phyloP scores from a whole-genome alignment of 208 protist species.

The Entamoeba histolytica region DNA sequence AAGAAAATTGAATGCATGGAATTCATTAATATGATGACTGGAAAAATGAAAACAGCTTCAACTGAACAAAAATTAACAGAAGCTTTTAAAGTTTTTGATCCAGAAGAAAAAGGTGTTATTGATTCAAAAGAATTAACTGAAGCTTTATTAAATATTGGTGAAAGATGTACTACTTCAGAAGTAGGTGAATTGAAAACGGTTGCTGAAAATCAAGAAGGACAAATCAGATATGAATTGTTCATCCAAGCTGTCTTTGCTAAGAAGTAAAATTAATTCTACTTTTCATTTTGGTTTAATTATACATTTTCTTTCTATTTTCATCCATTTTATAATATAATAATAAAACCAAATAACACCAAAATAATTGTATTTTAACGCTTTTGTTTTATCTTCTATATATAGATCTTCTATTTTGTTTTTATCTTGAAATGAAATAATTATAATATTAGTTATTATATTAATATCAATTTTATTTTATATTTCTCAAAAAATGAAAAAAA shows the following conservation, averaged over 20 bases:
- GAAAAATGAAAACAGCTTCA: slow-evolving; percentile 41
- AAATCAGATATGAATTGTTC: slow-evolving; percentile 55
- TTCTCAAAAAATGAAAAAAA: too few relatives aligned
- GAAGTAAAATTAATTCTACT: too few relatives aligned
- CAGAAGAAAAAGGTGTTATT: slow-evolving; percentile 69
- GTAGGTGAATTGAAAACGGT: slow-evolving; percentile 52
- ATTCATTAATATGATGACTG: slow-evolving; percentile 35
- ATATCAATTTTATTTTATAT: too few relatives aligned
- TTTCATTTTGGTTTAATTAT: too few relatives aligned
- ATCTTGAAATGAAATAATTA: too few relatives aligned
- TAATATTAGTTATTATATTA: too few relatives aligned
- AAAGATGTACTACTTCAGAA: slow-evolving; percentile 55
- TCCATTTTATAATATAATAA: too few relatives aligned
- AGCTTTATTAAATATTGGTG: slow-evolving; percentile 68
- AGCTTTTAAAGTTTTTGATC: slow-evolving; percentile 70
- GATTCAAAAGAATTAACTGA: slow-evolving; percentile 55
- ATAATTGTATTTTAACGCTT: too few relatives aligned
- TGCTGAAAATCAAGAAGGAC: slow-evolving; percentile 58
- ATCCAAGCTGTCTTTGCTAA: background rate
- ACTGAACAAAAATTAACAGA: slow-evolving; percentile 61
- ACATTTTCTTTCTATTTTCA: too few relatives aligned
- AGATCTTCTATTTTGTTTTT: too few relatives aligned
- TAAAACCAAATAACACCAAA: too few relatives aligned
- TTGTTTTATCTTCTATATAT: too few relatives aligned
- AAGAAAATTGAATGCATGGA: slow-evolving; percentile 38